Conservation (phyloP, 106 monocot genomes). For the Cymbidium sinense region DNA sequence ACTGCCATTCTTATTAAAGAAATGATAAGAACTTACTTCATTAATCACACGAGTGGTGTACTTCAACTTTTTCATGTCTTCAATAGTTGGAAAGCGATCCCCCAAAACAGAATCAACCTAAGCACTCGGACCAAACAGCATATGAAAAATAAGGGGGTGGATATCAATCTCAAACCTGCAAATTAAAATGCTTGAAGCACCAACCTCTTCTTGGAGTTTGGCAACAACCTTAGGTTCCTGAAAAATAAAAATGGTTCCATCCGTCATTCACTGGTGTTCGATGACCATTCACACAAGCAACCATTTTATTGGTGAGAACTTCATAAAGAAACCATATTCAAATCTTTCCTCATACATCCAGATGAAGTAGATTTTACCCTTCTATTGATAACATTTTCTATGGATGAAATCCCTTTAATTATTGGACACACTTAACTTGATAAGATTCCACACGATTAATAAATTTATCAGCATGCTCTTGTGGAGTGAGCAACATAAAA, state of each 20-base stretch:
- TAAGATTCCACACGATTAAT: background rate
- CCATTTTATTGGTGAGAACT: background rate
- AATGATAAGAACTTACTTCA: slow-evolving; percentile 56
- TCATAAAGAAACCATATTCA: background rate
- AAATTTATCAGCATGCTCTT: background rate
- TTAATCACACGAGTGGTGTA: slow-evolving; percentile 91
- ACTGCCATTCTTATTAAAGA: background rate
- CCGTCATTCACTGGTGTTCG: background rate
- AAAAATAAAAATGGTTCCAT: slow-evolving; percentile 2
- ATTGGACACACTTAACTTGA: background rate
- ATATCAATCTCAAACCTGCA: background rate
- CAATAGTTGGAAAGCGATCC: slow-evolving; percentile 76
- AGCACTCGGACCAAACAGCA: slow-evolving; percentile 11
- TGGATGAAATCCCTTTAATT: background rate
- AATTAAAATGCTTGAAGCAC: slow-evolving; percentile 9
- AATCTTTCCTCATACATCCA: background rate
- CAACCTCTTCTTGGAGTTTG: slow-evolving; percentile 96
- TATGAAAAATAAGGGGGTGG: background rate
- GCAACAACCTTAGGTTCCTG: slow-evolving; percentile 63
- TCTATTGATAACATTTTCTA: background rate
- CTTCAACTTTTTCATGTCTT: slow-evolving; percentile 85
- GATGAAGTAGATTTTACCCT: background rate
- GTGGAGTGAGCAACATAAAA: background rate
- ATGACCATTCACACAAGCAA: no score
- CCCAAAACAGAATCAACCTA: slow-evolving; percentile 88